These are phyloP conservation scores for Amanita inopinata DNA, from an alignment of 768 basidiomycete species.

Conservation along the genomic window DNA sequence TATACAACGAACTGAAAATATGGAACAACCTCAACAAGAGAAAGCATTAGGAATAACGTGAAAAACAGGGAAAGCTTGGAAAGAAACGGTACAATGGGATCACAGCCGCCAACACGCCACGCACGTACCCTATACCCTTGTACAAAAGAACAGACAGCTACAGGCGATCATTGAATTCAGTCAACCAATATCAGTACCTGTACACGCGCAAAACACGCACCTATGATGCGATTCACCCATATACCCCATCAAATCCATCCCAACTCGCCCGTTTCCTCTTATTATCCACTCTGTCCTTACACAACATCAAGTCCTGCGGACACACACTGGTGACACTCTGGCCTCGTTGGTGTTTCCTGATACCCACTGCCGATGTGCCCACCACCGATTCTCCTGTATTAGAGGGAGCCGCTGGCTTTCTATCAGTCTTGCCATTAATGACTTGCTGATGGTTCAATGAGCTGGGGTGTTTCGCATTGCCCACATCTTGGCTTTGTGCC, in stretches of 20 bases:
- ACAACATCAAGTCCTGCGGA: slow-evolving; percentile 26
- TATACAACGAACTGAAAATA: too few relatives aligned
- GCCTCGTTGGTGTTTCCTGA: slow-evolving; percentile 24
- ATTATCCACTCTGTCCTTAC: slow-evolving; percentile 17
- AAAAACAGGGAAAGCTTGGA: background rate
- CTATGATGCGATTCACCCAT: slow-evolving; percentile 4
- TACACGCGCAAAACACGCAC: slow-evolving; percentile 8
- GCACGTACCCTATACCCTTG: slow-evolving; percentile 7
- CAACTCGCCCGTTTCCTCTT: slow-evolving; percentile 34
- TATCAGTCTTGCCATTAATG: slow-evolving; percentile 3
- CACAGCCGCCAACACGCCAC: background rate
- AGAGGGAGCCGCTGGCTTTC: background rate
- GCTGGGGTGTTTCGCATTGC: slow-evolving; percentile 10
- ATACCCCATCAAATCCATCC: slow-evolving; percentile 20
- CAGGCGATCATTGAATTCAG: background rate
- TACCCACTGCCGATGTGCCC: background rate
- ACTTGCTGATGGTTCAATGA: slow-evolving; percentile 7
- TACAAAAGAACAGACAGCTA: background rate
- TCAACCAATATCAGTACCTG: background rate
- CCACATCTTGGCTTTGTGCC: slow-evolving; percentile 15
- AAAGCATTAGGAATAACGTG: too few relatives aligned
- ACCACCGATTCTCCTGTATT: background rate
- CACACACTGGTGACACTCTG: slow-evolving; percentile 27
- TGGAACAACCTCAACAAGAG: too few relatives aligned
- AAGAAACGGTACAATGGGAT: background rate